Conservation (phyloP, 2,329 filamentous ascomycete genomes). For the Verticillium nubilum region DNA sequence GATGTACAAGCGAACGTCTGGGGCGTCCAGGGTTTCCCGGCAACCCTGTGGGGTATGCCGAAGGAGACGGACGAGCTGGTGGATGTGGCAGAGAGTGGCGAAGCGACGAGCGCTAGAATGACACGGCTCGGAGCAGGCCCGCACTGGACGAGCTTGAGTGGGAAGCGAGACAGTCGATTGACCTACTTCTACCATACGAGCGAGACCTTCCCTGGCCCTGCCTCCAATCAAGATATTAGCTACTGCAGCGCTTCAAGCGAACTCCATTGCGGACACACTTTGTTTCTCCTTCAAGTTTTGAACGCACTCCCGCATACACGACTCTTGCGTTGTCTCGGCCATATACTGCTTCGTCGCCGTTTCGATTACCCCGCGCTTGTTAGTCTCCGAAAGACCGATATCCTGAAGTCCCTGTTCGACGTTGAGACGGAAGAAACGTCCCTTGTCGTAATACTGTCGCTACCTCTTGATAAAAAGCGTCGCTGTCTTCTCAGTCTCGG, state of each 20-base stretch:
- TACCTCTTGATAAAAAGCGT: slow-evolving; percentile 22
- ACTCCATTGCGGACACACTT: neutral
- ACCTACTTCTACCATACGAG: neutral
- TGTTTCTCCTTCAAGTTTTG: neutral
- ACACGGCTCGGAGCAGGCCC: too few relatives aligned
- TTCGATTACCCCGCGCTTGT: slow-evolving; percentile 2
- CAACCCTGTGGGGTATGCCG: too few relatives aligned
- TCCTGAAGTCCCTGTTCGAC: slow-evolving; percentile 32
- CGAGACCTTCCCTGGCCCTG: too few relatives aligned
- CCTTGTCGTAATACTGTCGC: slow-evolving; percentile 15
- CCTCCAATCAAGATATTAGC: neutral
- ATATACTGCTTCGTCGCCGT: slow-evolving; percentile 12
- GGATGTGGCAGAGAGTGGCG: too few relatives aligned
- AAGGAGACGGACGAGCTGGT: too few relatives aligned
- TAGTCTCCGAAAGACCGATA: slow-evolving; percentile 30
- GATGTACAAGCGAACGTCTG: too few relatives aligned
- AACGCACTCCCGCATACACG: neutral
- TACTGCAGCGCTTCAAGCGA: neutral
- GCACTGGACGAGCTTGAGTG: neutral
- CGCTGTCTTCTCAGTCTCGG: slow-evolving; percentile 33
- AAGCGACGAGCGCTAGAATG: too few relatives aligned
- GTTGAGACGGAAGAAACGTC: slow-evolving; percentile 37
- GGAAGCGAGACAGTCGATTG: neutral
- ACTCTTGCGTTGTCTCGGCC: neutral
- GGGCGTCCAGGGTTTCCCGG: too few relatives aligned